These are phyloP conservation scores for Penicillium sp. DNA, from an alignment of 2,329 filamentous ascomycete species.

Conservation along the genomic window DNA sequence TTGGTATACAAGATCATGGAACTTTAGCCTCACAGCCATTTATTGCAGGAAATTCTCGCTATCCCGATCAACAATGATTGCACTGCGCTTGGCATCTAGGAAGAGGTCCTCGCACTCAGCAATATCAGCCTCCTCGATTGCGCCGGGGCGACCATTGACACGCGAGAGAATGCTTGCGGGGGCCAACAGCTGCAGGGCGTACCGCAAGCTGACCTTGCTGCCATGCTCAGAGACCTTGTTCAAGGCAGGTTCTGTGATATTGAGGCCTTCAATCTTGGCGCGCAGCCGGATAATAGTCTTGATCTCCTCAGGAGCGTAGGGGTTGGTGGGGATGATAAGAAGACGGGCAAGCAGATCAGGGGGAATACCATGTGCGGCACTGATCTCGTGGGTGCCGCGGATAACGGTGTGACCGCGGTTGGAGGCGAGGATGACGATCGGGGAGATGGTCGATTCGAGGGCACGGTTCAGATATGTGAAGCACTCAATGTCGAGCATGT, in stretches of 20 bases:
- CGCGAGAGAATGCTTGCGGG: slow-evolving; percentile 88
- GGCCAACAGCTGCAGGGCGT: slow-evolving; percentile 87
- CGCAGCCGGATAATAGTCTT: slow-evolving; percentile 86
- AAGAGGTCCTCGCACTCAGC: slow-evolving; percentile 80
- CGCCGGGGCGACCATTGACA: slow-evolving; percentile 70
- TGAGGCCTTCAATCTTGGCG: slow-evolving; percentile 74
- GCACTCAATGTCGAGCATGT: slow-evolving; percentile 99
- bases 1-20: slow-evolving; percentile 27
- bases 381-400: slow-evolving; percentile 74
- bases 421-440: slow-evolving; percentile 94
- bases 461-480: slow-evolving; percentile 99
- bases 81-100: slow-evolving; percentile 77
- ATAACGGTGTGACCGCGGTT: slow-evolving; percentile 94
- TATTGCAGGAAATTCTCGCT: slow-evolving; percentile 60
- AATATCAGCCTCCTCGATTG: slow-evolving; percentile 72
- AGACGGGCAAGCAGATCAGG: slow-evolving; percentile 90
- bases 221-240: slow-evolving; percentile 85
- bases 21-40: slow-evolving; percentile 20
- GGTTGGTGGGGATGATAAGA: slow-evolving; percentile 91
- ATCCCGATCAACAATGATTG: slow-evolving; percentile 64
- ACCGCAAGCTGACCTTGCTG: slow-evolving; percentile 83
- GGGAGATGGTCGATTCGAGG: slow-evolving; percentile 90
- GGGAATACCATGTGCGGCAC: slow-evolving; percentile 89
- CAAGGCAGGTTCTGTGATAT: slow-evolving; percentile 76
- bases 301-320: slow-evolving; percentile 85